These are phyloP conservation scores for Mycena crocata DNA, from an alignment of 768 basidiomycete species.

Conservation along the genomic window DNA sequence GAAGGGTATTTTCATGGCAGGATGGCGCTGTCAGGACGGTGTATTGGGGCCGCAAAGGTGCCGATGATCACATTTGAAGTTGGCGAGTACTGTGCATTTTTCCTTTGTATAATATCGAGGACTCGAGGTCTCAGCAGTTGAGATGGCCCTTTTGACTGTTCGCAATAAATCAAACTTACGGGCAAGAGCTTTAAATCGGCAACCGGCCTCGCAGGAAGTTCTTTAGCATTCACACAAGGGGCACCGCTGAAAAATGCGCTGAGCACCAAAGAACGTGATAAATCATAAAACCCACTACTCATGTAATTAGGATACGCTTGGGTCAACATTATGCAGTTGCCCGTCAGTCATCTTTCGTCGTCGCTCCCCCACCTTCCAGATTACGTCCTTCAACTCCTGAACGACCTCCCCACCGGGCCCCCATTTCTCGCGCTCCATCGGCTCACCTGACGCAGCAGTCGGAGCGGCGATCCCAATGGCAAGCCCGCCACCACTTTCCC, in stretches of 20 bases:
- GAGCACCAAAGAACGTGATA: background rate
- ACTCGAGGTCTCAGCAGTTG: too few species aligned
- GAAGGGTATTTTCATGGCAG: constrained; percentile 2
- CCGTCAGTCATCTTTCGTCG: constrained; percentile 59
- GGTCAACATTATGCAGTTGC: constrained; percentile 19
- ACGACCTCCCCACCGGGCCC: constrained; percentile 85
- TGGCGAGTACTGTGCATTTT: too few species aligned
- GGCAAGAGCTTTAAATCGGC: too few species aligned
- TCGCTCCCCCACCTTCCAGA: constrained; percentile 85
- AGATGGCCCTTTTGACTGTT: too few species aligned
- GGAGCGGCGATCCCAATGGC: constrained; percentile 39
- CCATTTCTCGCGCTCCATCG: constrained; percentile 60
- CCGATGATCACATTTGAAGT: background rate
- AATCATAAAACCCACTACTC: constrained; percentile 1
- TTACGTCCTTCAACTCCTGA: constrained; percentile 87
- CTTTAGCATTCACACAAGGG: background rate
- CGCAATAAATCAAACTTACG: too few species aligned
- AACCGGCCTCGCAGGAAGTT: too few species aligned
- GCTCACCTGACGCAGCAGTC: constrained; percentile 30
- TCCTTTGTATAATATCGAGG: too few species aligned
- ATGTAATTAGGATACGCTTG: constrained; percentile 11
- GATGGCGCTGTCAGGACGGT: background rate
- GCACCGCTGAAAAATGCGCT: background rate
- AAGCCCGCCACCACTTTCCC: constrained; percentile 54
- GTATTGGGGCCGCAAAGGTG: constrained; percentile 2